Conservation (phyloP, 2,329 filamentous ascomycete genomes). For the Ascochyta clinopodiicola region DNA sequence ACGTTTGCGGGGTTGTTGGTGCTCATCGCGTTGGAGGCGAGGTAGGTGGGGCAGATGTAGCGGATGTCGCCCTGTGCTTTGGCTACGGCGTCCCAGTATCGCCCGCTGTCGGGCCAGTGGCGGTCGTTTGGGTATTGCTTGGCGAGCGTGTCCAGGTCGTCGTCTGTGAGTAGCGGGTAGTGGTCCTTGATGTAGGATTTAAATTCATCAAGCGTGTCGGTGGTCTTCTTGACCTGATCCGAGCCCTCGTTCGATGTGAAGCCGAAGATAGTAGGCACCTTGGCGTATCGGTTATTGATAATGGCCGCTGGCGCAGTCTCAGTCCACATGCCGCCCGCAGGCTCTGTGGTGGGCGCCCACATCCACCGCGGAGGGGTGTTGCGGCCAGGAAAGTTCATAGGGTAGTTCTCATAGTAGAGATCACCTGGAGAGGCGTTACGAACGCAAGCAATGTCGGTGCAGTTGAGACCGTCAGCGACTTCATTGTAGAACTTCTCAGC, state of each 20-base stretch:
- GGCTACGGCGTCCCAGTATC: slow-evolving; percentile 42
- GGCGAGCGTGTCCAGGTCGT: slow-evolving; percentile 50
- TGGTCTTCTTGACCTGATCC: slow-evolving; percentile 47
- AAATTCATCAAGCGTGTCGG: slow-evolving; percentile 48
- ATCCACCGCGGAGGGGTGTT: slow-evolving; percentile 44
- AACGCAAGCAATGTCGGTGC: slow-evolving; percentile 39
- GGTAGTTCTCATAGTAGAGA: slow-evolving; percentile 44
- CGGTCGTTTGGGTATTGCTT: slow-evolving; percentile 42
- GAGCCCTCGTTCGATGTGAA: slow-evolving; percentile 49
- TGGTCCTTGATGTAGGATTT: slow-evolving; percentile 43
- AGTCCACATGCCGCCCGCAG: slow-evolving; percentile 38
- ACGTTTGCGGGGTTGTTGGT: slow-evolving; percentile 33
- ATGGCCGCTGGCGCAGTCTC: slow-evolving; percentile 37
- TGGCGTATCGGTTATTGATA: slow-evolving; percentile 35
- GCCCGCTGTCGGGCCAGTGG: slow-evolving; percentile 43
- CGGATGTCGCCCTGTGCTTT: slow-evolving; percentile 45
- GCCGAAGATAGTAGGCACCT: slow-evolving; percentile 42
- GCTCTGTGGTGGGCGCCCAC: slow-evolving; percentile 44
- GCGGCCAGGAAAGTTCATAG: slow-evolving; percentile 41
- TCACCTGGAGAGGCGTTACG: slow-evolving; percentile 36
- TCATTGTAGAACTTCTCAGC: slow-evolving; percentile 42
- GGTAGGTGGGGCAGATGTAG: slow-evolving; percentile 45
- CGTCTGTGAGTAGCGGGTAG: slow-evolving; percentile 60
- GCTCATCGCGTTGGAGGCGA: slow-evolving; percentile 42
- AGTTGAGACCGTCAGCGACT: slow-evolving; percentile 40